Evolutionary conservation across 1,139 yeast species (phyloP).

Genomic region (Sporopachydermia cereana): DNA sequence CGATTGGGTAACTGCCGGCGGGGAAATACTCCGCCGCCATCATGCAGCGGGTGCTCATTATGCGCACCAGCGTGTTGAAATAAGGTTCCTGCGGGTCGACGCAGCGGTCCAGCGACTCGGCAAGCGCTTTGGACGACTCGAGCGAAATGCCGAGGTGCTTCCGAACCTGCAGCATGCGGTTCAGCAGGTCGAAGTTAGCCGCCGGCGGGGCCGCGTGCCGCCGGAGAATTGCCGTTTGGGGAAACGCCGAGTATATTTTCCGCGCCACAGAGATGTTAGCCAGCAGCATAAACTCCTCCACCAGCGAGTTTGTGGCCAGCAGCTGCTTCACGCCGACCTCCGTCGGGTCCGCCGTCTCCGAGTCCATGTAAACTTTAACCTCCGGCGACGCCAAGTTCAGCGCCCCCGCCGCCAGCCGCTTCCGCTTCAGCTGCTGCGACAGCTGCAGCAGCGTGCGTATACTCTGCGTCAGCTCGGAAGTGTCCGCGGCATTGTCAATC

Average conservation of each 20-base stretch:
- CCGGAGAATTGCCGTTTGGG: slow-evolving; percentile 97
- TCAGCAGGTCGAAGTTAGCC: slow-evolving; percentile 77
- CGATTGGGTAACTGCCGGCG: slow-evolving; percentile 81
- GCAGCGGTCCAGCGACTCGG: slow-evolving; percentile 87
- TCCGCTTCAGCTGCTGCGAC: slow-evolving; percentile 76
- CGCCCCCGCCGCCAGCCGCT: slow-evolving; percentile 90
- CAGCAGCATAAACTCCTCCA: slow-evolving; percentile 95
- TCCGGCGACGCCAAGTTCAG: slow-evolving; percentile 95
- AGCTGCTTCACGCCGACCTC: slow-evolving; percentile 87
- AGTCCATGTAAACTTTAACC: slow-evolving; percentile 93
- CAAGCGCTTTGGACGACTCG: slow-evolving; percentile 83
- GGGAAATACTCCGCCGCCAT: slow-evolving; percentile 98
- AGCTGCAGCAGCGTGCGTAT: slow-evolving; percentile 72
- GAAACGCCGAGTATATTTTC: slow-evolving; percentile 83
- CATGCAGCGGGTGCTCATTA: slow-evolving; percentile 98
- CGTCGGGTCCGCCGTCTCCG: slow-evolving; percentile 93
- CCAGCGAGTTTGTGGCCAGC: slow-evolving; percentile 86
- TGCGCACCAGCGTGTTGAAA: slow-evolving; percentile 86
- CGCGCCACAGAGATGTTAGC: slow-evolving; percentile 95
- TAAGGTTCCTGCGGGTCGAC: slow-evolving; percentile 74
- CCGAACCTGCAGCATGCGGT: slow-evolving; percentile 79
- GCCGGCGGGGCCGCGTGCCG: slow-evolving; percentile 96
- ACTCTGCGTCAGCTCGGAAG: slow-evolving; percentile 78
- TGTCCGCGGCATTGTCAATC: slow-evolving; percentile 68
- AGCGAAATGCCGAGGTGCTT: slow-evolving; percentile 63